Conservation (phyloP, 768 basidiomycete species). For the Rhizopogon rudus region DNA sequence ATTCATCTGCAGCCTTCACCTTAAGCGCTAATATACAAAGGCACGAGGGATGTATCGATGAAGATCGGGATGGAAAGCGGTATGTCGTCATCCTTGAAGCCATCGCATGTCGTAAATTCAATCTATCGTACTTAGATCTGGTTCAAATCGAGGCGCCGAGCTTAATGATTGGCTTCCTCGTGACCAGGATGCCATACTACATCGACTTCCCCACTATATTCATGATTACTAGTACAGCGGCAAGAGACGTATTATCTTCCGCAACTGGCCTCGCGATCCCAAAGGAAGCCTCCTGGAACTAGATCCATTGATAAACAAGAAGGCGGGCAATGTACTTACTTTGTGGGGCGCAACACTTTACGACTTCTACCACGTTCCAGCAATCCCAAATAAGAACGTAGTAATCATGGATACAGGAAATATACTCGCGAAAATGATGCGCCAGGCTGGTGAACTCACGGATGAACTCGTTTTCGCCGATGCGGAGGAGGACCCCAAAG, state of each 20-base stretch:
- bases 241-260: conserved; percentile 13
- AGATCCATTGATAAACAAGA: conserved; percentile 2
- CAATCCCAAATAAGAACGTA: neutral
- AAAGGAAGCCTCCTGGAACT: neutral
- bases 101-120: too few species aligned
- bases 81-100: neutral
- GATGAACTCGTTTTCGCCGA: conserved; percentile 17
- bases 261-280: conserved; percentile 19
- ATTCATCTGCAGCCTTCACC: too few species aligned
- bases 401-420: conserved; percentile 15
- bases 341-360: conserved; percentile 22
- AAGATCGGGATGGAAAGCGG: too few species aligned
- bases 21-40: too few species aligned
- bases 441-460: conserved; percentile 9
- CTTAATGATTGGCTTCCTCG: too few species aligned
- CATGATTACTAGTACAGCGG: neutral
- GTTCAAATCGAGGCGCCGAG: too few species aligned
- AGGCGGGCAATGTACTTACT: conserved; percentile 13
- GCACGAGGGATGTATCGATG: too few species aligned
- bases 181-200: too few species aligned
- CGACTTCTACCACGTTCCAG: conserved; percentile 16
- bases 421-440: conserved; percentile 8
- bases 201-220: too few species aligned
- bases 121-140: too few species aligned
- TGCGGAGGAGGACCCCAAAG: conserved; percentile 17